Conservation (phyloP, 768 basidiomycete genomes). For the Lentinula boryana region DNA sequence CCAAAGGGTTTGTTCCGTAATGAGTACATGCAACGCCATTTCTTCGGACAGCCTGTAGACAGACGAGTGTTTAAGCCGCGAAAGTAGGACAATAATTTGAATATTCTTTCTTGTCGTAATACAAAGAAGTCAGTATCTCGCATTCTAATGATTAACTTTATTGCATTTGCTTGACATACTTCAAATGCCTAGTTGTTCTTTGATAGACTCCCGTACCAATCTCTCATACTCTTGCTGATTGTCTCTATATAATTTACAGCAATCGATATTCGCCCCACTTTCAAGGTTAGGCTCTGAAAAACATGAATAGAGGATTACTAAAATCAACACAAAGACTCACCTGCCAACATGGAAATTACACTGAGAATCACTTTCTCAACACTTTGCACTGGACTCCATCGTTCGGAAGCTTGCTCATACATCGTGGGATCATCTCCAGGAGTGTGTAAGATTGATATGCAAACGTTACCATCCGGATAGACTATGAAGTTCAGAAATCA, state of each 20-base stretch:
- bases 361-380: slow-evolving; percentile 96
- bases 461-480: slow-evolving; percentile 94
- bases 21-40: slow-evolving; percentile 83
- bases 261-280: slow-evolving; percentile 95
- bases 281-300: slow-evolving; percentile 89
- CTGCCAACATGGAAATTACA: slow-evolving; percentile 96
- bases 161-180: neutral
- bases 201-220: slow-evolving; percentile 75
- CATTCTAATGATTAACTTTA: neutral
- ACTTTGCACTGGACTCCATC: slow-evolving; percentile 99
- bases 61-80: slow-evolving; percentile 32
- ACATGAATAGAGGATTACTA: neutral
- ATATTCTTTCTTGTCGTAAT: neutral
- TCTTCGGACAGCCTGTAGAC: slow-evolving; percentile 56
- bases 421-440: slow-evolving; percentile 89
- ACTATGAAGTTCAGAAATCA: slow-evolving; percentile 42
- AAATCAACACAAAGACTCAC: slow-evolving; percentile 32
- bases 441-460: slow-evolving; percentile 96
- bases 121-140: neutral
- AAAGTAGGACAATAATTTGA: neutral
- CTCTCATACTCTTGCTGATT: slow-evolving; percentile 86
- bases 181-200: slow-evolving; percentile 76
- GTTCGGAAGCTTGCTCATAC: slow-evolving; percentile 93
- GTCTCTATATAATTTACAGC: slow-evolving; percentile 94
- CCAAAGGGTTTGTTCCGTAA: slow-evolving; percentile 76